Base-by-base conservation (phyloP, 805 yeast species). In the Candida cerambycidarum region DNA sequence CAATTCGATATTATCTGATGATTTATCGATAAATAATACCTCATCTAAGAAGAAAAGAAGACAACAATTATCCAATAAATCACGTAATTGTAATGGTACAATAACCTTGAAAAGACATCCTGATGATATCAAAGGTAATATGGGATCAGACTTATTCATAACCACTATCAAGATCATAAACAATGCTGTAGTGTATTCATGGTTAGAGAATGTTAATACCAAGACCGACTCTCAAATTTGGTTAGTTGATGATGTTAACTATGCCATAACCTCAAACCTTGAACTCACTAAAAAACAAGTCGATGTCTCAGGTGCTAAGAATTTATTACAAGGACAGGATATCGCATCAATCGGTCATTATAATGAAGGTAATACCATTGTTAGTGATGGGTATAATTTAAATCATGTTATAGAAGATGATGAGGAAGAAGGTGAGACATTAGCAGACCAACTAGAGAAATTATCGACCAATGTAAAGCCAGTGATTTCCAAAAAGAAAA, bases 131-230 rank as follows among this genome's bases (percentile, higher is more conserved):
- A 62, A 67, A 38, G 55, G 48, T 37, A 61, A 65, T 1, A 50
- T 43, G 17, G 69, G 62, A 46, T 54, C 64, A 27, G 50, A 44
- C 34, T 51, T 71, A 42, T 38, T 45, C 30, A 52, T 70, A 15
- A 52, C 64, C 39, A 51, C 72, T 2, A 53, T 60, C 7, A 55
- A 69, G 3, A 55, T 59, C 8, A 43, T 53, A 25, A 65, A 66
- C 40, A 66, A 67, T 21, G 50, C 57, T 14, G 41, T 84, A 14
- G 60, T 67, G 5, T 49, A 79, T 19, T 57, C 82, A 3, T 85
- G 89, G 87, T 59, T 82, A 35, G 89, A 83, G 58, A 75, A 74
- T 48, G 78, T 80, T 2, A 62, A 78, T 29, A 80, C 86, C 18
- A 70, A 68, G 44, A 81, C 83, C 55, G 85, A 80, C 39, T 66